Percentiles rank a stretch among this genome's conserved stretches.
phyloP scores from a whole-genome alignment of 371 early-diverging fungal genomes.

The Haplosporangium sp. region DNA sequence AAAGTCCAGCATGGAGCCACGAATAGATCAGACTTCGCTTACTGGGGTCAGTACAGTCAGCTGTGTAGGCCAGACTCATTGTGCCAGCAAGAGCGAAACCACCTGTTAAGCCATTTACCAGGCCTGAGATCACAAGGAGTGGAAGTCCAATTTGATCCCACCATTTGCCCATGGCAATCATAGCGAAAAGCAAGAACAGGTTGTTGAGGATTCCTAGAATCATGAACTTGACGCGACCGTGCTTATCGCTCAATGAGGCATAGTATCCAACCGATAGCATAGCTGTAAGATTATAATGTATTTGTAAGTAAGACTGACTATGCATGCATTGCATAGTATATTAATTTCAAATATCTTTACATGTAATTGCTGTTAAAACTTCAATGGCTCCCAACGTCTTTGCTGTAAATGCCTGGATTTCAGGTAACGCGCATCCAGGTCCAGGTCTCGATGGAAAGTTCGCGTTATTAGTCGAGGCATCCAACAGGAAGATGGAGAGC shows the following conservation, averaged over 20 bases:
- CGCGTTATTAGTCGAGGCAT: not conserved
- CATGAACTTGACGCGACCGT: conserved; percentile 38
- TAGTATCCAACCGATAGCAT: conserved; percentile 43
- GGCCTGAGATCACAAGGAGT: conserved; percentile 6
- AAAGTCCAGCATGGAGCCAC: conserved; percentile 38
- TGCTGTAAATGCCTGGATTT: conserved; percentile 53
- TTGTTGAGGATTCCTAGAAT: conserved; percentile 4
- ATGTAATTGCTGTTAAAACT: conserved; percentile 30
- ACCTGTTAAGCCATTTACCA: conserved; percentile 26
- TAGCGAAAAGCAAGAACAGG: conserved; percentile 5
- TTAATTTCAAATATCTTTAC: conserved; percentile 11
- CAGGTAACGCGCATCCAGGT: conserved; percentile 17
- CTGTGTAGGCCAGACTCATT: conserved; percentile 41
- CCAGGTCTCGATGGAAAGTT: conserved; percentile 3
- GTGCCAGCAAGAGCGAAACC: conserved; percentile 25
- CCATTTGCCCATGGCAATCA: conserved; percentile 32
- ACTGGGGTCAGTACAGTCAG: conserved; percentile 41
- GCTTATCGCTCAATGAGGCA: conserved; percentile 44
- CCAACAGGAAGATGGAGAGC: not conserved
- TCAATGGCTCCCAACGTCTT: conserved; percentile 22
- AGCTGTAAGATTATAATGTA: conserved; percentile 10
- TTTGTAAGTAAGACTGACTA: not conserved
- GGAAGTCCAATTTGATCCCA: conserved; percentile 51
- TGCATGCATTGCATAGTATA: too few species aligned
- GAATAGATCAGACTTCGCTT: conserved; percentile 36